These are phyloP conservation scores for Hymenoscyphus scutula DNA, from an alignment of 2,329 filamentous ascomycete genomes.

Conservation along the genomic window DNA sequence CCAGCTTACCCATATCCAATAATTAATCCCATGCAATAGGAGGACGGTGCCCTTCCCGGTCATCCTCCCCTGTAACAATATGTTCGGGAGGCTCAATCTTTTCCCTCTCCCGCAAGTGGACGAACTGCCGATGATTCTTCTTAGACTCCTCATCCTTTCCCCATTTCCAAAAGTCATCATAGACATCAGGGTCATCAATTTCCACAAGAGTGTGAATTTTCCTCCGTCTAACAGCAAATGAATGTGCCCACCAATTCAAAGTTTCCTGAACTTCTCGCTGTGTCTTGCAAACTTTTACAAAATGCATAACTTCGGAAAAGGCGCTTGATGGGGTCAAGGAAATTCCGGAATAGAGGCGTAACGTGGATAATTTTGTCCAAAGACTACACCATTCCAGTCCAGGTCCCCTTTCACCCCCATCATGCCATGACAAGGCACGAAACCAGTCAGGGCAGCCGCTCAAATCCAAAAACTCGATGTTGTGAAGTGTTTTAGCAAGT, in stretches of 20 bases:
- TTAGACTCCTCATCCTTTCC: constrained; percentile 13
- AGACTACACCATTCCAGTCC: constrained; percentile 31
- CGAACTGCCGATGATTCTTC: constrained; percentile 19
- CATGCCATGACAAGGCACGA: constrained; percentile 26
- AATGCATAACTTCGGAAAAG: constrained; percentile 16
- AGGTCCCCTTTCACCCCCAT: constrained; percentile 14
- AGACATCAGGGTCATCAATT: constrained; percentile 25
- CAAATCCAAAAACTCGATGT: constrained; percentile 59
- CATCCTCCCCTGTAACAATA: not conserved
- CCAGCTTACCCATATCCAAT: not conserved
- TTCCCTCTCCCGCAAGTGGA: not conserved
- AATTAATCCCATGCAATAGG: not conserved
- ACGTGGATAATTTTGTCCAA: constrained; percentile 26
- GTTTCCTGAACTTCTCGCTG: constrained; percentile 22
- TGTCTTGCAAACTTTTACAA: constrained; percentile 19
- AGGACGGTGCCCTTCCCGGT: not conserved
- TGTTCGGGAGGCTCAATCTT: not conserved
- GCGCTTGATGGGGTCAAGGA: constrained; percentile 15
- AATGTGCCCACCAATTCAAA: constrained; percentile 20
- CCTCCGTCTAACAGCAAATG: constrained; percentile 11
- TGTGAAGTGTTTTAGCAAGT: constrained; percentile 53
- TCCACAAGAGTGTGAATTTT: constrained; percentile 23
- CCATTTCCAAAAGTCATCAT: constrained; percentile 22
- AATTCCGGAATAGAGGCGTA: constrained; percentile 22
- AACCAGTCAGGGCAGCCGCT: constrained; percentile 58